These are phyloP conservation scores for Epicoccum nigrum DNA, from an alignment of 2,329 filamentous ascomycete species.

Conservation along the genomic window DNA sequence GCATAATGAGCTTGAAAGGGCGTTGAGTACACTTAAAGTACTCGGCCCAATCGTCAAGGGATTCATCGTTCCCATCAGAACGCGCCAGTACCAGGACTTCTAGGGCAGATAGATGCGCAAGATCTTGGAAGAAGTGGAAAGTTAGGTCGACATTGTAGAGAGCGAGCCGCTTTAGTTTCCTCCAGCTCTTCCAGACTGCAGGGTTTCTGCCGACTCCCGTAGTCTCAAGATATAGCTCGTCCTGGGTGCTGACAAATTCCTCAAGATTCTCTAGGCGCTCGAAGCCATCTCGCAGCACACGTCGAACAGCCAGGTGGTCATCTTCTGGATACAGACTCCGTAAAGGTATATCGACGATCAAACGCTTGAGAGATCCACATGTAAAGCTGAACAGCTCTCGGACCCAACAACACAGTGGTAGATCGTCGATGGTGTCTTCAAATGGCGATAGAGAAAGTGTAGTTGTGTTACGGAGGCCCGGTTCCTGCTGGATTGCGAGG, in stretches of 20 bases:
- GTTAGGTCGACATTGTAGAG: conserved; percentile 53
- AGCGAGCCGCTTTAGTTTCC: conserved; percentile 51
- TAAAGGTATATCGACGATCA: conserved; percentile 59
- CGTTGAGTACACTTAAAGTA: conserved; percentile 43
- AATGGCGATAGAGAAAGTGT: conserved; percentile 47
- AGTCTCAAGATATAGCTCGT: conserved; percentile 53
- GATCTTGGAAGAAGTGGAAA: conserved; percentile 30
- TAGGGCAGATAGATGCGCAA: conserved; percentile 48
- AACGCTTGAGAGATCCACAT: conserved; percentile 50
- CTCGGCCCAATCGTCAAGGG: conserved; percentile 49
- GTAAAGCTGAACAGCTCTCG: conserved; percentile 53
- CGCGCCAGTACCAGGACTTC: conserved; percentile 54
- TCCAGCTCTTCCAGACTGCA: conserved; percentile 55
- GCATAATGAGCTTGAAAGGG: conserved; percentile 28
- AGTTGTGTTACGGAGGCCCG: conserved; percentile 40
- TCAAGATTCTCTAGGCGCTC: conserved; percentile 52
- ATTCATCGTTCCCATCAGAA: conserved; percentile 29
- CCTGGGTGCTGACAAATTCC: conserved; percentile 57
- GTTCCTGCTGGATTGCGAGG: conserved; percentile 21
- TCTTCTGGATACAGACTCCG: conserved; percentile 52
- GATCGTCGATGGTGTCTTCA: conserved; percentile 50
- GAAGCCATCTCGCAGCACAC: conserved; percentile 55
- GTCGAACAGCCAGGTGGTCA: conserved; percentile 48
- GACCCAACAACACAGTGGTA: conserved; percentile 50
- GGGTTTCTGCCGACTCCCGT: conserved; percentile 25